Conservation (phyloP, 2,329 filamentous ascomycete species). For the Trichoderma cornu-damae region DNA sequence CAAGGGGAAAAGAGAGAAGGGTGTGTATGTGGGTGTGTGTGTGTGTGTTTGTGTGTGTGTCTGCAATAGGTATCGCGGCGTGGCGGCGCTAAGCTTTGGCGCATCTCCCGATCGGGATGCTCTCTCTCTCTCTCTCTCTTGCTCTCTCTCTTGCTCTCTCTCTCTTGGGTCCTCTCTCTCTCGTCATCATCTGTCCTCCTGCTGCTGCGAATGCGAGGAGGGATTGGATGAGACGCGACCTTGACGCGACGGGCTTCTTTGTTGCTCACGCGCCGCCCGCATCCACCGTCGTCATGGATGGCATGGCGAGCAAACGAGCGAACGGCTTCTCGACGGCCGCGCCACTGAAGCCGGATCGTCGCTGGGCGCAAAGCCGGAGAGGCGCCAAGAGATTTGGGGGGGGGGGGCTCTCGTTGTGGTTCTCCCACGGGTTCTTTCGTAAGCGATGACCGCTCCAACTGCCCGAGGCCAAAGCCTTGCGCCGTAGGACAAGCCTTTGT, state of each 20-base stretch:
- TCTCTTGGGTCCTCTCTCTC: too few relatives aligned
- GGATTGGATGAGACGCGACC: not conserved
- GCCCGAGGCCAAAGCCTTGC: not conserved
- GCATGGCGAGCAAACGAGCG: not conserved
- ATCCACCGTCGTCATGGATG: too few relatives aligned
- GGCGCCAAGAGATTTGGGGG: too few relatives aligned
- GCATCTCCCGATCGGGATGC: conserved; percentile 13
- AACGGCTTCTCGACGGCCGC: not conserved
- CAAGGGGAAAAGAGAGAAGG: conserved; percentile 12
- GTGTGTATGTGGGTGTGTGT: too few relatives aligned
- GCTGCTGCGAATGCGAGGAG: not conserved
- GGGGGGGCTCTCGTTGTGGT: too few relatives aligned
- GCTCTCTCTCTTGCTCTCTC: too few relatives aligned
- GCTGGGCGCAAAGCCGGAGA: not conserved
- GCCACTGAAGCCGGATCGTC: not conserved
- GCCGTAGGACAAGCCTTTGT: not conserved
- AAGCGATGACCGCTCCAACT: not conserved
- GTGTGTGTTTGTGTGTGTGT: too few relatives aligned
- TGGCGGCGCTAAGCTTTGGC: conserved; percentile 12
- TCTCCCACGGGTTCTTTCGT: too few relatives aligned
- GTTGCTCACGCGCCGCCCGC: too few relatives aligned
- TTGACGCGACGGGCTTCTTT: too few relatives aligned
- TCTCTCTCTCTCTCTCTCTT: not conserved
- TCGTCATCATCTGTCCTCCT: too few relatives aligned
- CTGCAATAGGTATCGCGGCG: conserved; percentile 9